Conservation (phyloP, 2,329 filamentous ascomycete genomes). For the Arachnopeziza araneosa region DNA sequence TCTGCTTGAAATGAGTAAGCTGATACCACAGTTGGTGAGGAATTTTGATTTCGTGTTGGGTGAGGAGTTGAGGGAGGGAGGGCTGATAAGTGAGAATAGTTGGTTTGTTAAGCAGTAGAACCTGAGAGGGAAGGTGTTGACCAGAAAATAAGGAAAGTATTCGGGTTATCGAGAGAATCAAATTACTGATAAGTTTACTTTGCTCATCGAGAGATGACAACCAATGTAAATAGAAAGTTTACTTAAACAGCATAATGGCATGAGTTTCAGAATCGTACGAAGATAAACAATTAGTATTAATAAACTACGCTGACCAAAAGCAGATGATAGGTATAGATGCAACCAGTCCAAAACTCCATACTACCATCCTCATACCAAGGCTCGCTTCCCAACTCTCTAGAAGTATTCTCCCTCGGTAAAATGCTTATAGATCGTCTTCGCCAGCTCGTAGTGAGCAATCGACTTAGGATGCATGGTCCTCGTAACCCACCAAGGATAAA, state of each 20-base stretch:
- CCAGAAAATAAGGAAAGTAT: background rate
- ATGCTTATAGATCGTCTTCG: constrained; percentile 2
- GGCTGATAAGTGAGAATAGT: background rate
- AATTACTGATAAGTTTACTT: too few relatives aligned
- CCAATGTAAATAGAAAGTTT: too few relatives aligned
- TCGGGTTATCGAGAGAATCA: too few relatives aligned
- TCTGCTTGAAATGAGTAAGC: constrained; percentile 31
- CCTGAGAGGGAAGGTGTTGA: background rate
- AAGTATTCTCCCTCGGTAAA: background rate
- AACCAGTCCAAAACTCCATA: too few relatives aligned
- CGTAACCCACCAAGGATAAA: constrained; percentile 11
- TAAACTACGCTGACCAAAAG: too few relatives aligned
- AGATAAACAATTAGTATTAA: too few relatives aligned
- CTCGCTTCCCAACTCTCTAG: too few relatives aligned
- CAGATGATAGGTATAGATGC: too few relatives aligned
- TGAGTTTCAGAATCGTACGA: too few relatives aligned
- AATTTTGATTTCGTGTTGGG: background rate
- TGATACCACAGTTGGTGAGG: background rate
- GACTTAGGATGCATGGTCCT: constrained; percentile 11
- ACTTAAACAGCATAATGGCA: too few relatives aligned
- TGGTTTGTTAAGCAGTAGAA: background rate
- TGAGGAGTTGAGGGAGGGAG: background rate
- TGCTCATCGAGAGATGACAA: too few relatives aligned
- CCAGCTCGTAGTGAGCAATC: constrained; percentile 4
- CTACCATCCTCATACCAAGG: too few relatives aligned